phyloP scores from a whole-genome alignment of 306 rosid species.

The Glycine soja region DNA sequence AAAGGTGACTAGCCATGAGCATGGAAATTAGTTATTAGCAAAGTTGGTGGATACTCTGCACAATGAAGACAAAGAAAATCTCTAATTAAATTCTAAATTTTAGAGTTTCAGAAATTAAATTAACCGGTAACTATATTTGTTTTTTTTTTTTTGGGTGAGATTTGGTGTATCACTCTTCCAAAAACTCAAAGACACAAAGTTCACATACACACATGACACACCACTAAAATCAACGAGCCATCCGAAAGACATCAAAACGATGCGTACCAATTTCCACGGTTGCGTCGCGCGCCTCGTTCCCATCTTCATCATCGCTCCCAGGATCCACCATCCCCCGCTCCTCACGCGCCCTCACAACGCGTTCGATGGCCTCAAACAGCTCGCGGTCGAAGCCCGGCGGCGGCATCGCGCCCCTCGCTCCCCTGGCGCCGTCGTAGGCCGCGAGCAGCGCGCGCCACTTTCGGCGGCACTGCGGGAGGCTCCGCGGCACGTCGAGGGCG shows the following conservation, averaged over 20 bases:
- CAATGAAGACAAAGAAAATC: no score
- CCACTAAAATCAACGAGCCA: neutral
- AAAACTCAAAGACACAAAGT: no score
- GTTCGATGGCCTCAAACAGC: constrained; percentile 57
- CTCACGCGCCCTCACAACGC: constrained; percentile 54
- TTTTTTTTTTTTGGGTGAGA: no score
- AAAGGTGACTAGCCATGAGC: no score
- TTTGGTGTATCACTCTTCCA: no score
- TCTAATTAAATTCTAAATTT: no score
- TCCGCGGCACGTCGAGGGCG: constrained; percentile 60
- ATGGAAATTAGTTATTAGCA: no score
- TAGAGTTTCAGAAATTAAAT: no score
- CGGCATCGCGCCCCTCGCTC: neutral
- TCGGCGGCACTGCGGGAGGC: constrained; percentile 66
- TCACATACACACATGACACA: no score
- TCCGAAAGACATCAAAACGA: neutral
- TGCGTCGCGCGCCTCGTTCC: constrained; percentile 49
- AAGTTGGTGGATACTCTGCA: no score
- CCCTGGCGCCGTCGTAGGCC: constrained; percentile 25
- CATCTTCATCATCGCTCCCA: constrained; percentile 63
- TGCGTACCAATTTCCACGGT: constrained; percentile 63
- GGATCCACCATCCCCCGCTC: constrained; percentile 57
- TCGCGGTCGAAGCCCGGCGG: constrained; percentile 67
- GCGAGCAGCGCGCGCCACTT: constrained; percentile 68
- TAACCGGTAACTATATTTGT: no score